phyloP scores from a whole-genome alignment of 148 eudicot species.

The Heliamphora exappendiculata region DNA sequence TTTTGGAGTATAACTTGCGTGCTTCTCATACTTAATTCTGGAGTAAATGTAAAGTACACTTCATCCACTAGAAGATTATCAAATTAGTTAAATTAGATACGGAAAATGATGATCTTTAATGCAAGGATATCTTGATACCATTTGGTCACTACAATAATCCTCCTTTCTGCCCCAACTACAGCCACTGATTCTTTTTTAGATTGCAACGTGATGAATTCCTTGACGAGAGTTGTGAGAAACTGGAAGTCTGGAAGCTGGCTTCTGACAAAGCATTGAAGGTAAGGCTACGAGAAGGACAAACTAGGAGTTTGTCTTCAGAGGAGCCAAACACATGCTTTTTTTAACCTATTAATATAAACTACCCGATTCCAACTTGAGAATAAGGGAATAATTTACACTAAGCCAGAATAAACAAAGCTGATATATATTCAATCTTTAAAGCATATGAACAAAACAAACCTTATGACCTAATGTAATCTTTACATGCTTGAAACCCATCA shows the following conservation, averaged over 20 bases:
- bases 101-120: not conserved
- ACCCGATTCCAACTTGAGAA: too few relatives aligned
- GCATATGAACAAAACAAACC: too few relatives aligned
- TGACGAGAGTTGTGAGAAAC: not conserved
- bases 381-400: too few relatives aligned
- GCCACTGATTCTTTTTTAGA: not conserved
- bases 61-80: not conserved
- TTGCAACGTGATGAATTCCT: not conserved
- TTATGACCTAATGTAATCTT: too few relatives aligned
- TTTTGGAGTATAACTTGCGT: not conserved
- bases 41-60: not conserved
- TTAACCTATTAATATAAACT: too few relatives aligned
- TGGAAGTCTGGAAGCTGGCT: constrained; percentile 5
- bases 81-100: not conserved
- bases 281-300: not conserved
- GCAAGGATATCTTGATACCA: not conserved
- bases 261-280: not conserved
- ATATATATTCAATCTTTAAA: too few relatives aligned
- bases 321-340: too few relatives aligned
- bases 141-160: not conserved
- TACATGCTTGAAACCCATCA: too few relatives aligned
- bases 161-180: not conserved
- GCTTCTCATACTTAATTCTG: not conserved
- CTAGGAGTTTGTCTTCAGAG: too few relatives aligned
- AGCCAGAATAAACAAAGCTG: too few relatives aligned